Evolutionary conservation across 495 filamentous ascomycete genomes (phyloP).

Genomic region (Penicillium cosmopolitanum): DNA sequence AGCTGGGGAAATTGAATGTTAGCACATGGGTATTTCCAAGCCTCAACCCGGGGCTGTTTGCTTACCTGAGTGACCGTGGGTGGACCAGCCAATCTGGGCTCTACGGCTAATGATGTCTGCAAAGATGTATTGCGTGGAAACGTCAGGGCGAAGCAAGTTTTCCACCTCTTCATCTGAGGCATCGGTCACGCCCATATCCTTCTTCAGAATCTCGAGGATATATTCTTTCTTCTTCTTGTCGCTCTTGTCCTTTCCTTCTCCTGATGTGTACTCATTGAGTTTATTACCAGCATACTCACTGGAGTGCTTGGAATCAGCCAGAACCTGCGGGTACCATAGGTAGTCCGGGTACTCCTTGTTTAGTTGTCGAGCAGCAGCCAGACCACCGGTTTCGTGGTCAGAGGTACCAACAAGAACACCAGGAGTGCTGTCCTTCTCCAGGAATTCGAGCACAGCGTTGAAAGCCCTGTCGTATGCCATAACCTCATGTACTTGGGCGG

Average conservation of each 20-base stretch:
- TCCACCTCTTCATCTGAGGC: slow-evolving; percentile 71
- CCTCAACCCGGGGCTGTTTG: background rate
- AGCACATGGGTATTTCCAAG: slow-evolving; percentile 10
- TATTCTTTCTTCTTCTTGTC: slow-evolving; percentile 45
- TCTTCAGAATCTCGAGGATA: slow-evolving; percentile 62
- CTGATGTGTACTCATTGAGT: slow-evolving; percentile 59
- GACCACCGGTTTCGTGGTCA: slow-evolving; percentile 94
- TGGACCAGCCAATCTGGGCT: slow-evolving; percentile 90
- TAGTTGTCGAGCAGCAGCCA: slow-evolving; percentile 78
- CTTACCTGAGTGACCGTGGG: slow-evolving; percentile 79
- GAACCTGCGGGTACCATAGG: slow-evolving; percentile 80
- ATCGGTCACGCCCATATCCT: slow-evolving; percentile 77
- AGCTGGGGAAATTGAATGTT: slow-evolving; percentile 34
- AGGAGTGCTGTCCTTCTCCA: slow-evolving; percentile 71
- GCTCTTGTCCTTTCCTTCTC: slow-evolving; percentile 24
- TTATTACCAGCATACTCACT: slow-evolving; percentile 66
- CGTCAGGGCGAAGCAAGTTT: slow-evolving; percentile 55
- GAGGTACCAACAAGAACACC: slow-evolving; percentile 85
- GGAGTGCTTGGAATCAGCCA: slow-evolving; percentile 81
- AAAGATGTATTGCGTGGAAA: slow-evolving; percentile 61
- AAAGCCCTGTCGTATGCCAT: slow-evolving; percentile 90
- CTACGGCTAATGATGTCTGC: slow-evolving; percentile 83
- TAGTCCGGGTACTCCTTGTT: slow-evolving; percentile 72
- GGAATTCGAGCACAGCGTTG: slow-evolving; percentile 78
- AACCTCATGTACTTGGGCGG: slow-evolving; percentile 92